Evolutionary conservation across 2,329 filamentous ascomycete species (phyloP), one percentile per base, ranked within the genome.

Genomic region (Penicillium brasilianum): DNA sequence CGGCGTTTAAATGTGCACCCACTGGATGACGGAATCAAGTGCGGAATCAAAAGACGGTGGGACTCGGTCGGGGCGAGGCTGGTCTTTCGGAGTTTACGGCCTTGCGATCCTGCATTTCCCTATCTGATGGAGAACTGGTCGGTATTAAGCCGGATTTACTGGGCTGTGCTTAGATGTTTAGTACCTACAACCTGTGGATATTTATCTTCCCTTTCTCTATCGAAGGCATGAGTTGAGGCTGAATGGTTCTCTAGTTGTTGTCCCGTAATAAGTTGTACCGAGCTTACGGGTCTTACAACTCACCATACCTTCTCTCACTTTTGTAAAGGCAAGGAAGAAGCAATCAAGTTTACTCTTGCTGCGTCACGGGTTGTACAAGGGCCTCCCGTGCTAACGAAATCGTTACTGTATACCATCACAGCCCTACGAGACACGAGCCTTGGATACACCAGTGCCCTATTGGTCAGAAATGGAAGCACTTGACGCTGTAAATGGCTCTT

Each of bases 81-180:
- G 28, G 28, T 50, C 28, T 50, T 50, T 50, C 48, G 48, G 48
- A 50, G 9, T 50, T 32, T 50, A 50, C 48, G 13, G 16, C 9
- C 28, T 50, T 11, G 18, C n/a, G 28, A 20, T 50, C 30, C n/a
- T 34, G 28, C 30, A 14, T 3, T 16, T 13, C 20, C 48, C 4
- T 34, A 34, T 34, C 28, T 34, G 25, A 48, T 25, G 20, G 13
- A 10, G 14, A 25, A n/a, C 13, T 25, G 1, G 46, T 34, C 48
- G 48, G 48, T 50, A 34, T 50, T 50, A 50, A 50, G 48, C 8
- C 48, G 48, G 48, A 50, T n/a, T 50, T 50, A 50, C 4, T 28
- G 48, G 48, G 14, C 43, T 16, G 28, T 22, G 9, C 18, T 18
- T 6, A 9, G 11, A 41, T 20, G n/a, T 18, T 7, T 5, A 9